A percentile compares a stretch with the other conserved stretches of the same genome.
These are phyloP conservation scores for Ambrosiella xylebori DNA, from an alignment of 2,329 filamentous ascomycete species.

Conservation along the genomic window DNA sequence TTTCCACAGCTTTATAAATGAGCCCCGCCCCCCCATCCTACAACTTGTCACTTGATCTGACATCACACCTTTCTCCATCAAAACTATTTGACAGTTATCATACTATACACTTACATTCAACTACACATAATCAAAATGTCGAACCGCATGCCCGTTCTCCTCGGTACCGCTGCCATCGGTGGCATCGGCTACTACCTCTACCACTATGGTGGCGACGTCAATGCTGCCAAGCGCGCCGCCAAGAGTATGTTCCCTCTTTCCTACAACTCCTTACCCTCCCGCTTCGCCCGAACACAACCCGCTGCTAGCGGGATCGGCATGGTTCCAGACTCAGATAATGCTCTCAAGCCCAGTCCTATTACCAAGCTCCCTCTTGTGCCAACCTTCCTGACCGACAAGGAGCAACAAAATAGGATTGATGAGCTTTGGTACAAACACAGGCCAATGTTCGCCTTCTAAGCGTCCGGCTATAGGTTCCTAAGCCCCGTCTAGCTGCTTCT, in stretches of 20 bases:
- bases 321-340: background rate
- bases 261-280: background rate
- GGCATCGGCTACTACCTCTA: conserved; percentile 85
- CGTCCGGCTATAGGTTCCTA: background rate
- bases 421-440: background rate
- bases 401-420: background rate
- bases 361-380: background rate
- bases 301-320: background rate
- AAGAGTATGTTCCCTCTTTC: conserved; percentile 43
- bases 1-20: too few relatives aligned
- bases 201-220: conserved; percentile 61
- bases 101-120: background rate
- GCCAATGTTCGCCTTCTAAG: background rate
- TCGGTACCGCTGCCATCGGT: conserved; percentile 47
- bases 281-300: background rate
- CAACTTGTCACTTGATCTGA: background rate
- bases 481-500: too few relatives aligned
- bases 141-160: conserved; percentile 27
- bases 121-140: conserved; percentile 23
- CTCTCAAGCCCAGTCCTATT: background rate
- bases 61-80: background rate
- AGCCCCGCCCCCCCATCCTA: too few relatives aligned
- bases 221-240: conserved; percentile 43
- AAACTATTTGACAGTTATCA: background rate
- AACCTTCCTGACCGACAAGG: background rate